These are phyloP conservation scores for Inga laurina DNA, from an alignment of 306 rosid genomes.

Conservation along the genomic window DNA sequence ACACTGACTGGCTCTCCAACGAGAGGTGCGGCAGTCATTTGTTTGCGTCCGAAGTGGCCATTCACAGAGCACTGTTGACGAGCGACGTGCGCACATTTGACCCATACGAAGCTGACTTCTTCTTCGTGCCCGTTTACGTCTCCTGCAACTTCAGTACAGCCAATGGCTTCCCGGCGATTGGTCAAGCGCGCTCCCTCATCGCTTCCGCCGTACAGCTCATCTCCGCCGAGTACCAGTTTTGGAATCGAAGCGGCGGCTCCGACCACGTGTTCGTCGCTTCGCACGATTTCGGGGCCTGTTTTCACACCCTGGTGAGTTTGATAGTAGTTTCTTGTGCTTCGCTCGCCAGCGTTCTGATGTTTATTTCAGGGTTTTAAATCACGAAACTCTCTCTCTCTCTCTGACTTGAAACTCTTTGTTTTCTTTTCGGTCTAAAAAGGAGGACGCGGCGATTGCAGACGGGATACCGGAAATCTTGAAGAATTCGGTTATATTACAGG, in stretches of 20 bases:
- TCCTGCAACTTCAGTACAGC: conserved; percentile 94
- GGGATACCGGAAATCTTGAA: conserved; percentile 75
- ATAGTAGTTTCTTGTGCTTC: not conserved
- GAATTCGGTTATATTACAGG: conserved; percentile 80
- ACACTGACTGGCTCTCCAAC: conserved; percentile 72
- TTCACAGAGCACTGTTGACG: conserved; percentile 73
- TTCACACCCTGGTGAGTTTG: conserved; percentile 76
- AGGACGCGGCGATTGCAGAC: conserved; percentile 74
- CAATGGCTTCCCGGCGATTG: conserved; percentile 93
- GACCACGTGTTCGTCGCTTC: conserved; percentile 96
- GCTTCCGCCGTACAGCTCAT: conserved; percentile 61
- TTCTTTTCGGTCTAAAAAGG: conserved; percentile 45
- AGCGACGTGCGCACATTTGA: conserved; percentile 68
- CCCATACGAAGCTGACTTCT: conserved; percentile 85
- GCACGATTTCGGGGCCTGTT: conserved; percentile 89
- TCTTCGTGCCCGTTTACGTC: conserved; percentile 94
- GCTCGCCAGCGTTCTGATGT: not conserved
- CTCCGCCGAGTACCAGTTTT: conserved; percentile 55
- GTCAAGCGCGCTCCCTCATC: conserved; percentile 81
- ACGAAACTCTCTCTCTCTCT: not conserved
- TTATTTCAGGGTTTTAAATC: not conserved
- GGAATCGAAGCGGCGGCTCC: conserved; percentile 77
- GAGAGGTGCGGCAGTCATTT: conserved; percentile 67
- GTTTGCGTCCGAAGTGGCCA: conserved; percentile 91
- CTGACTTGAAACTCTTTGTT: not conserved